phyloP scores from a whole-genome alignment of 2,329 filamentous ascomycete genomes.

The Colletotrichum nymphaeae region DNA sequence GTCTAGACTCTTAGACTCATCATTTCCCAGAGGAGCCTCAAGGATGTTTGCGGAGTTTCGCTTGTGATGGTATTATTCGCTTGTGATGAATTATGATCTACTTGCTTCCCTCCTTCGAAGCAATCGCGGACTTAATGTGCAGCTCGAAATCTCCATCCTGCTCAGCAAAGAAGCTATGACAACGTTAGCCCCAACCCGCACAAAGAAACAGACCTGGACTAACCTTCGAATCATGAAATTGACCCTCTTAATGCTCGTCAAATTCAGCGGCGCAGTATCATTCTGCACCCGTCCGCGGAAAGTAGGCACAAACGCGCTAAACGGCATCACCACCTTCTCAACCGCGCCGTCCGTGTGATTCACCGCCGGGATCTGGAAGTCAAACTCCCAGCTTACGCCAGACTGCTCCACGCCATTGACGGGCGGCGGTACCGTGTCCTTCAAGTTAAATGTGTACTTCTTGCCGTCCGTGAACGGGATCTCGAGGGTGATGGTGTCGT shows the following conservation, averaged over 20 bases:
- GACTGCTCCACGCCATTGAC: constrained; percentile 76
- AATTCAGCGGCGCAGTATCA: constrained; percentile 69
- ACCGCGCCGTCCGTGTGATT: constrained; percentile 39
- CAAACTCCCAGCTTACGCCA: constrained; percentile 78
- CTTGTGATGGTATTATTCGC: background rate
- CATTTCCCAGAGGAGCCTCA: fast-evolving
- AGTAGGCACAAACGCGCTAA: constrained; percentile 74
- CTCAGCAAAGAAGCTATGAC: constrained; percentile 75
- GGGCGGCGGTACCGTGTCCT: constrained; percentile 71
- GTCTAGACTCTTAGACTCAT: background rate
- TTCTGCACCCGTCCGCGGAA: constrained; percentile 76
- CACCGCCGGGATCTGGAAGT: constrained; percentile 59
- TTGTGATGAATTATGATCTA: background rate
- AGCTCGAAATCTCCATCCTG: constrained; percentile 74
- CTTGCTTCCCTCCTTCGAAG: background rate
- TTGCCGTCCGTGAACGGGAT: constrained; percentile 69
- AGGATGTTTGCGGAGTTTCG: background rate
- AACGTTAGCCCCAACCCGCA: background rate
- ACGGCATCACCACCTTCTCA: constrained; percentile 66
- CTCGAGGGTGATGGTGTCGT: constrained; percentile 69
- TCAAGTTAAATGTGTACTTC: constrained; percentile 79
- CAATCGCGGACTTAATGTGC: constrained; percentile 27
- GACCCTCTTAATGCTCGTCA: constrained; percentile 71
- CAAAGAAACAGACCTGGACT: constrained; percentile 33
- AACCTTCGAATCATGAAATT: constrained; percentile 87